These are phyloP conservation scores for Hortiboletus campestris DNA, from an alignment of 768 basidiomycete genomes.

Conservation along the genomic window DNA sequence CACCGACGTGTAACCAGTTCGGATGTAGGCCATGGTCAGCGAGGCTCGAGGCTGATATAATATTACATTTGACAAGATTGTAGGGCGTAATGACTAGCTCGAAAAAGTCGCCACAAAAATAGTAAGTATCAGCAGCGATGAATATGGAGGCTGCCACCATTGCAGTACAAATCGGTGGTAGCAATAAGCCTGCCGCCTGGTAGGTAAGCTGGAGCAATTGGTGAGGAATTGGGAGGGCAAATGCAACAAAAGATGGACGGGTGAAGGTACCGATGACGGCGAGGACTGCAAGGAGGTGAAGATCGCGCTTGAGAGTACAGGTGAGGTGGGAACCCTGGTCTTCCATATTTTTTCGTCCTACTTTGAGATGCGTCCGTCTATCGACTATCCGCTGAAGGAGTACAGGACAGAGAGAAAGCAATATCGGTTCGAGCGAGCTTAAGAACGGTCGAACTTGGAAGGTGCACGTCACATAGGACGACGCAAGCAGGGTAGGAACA, in stretches of 20 bases:
- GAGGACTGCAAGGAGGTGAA: conserved; percentile 28
- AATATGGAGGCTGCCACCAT: conserved; percentile 11
- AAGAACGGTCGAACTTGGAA: conserved; percentile 42
- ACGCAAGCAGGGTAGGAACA: conserved; percentile 31
- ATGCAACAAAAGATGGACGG: conserved; percentile 36
- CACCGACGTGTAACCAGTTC: conserved; percentile 37
- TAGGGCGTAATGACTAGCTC: conserved; percentile 33
- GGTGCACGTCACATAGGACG: conserved; percentile 37
- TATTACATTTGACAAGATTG: conserved; percentile 39
- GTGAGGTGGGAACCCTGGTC: not conserved
- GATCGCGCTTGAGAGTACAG: conserved; percentile 9
- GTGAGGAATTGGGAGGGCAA: conserved; percentile 31
- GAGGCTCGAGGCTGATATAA: conserved; percentile 33
- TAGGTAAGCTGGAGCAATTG: conserved; percentile 21
- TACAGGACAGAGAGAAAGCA: conserved; percentile 31
- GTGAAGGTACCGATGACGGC: conserved; percentile 34
- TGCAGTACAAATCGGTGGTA: conserved; percentile 25
- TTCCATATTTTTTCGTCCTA: not conserved
- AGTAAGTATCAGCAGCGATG: conserved; percentile 31
- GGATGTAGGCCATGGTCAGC: conserved; percentile 41
- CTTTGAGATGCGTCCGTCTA: not conserved
- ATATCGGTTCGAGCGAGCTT: conserved; percentile 35
- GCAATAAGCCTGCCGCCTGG: conserved; percentile 8
- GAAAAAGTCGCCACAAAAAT: conserved; percentile 29
- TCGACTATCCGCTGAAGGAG: conserved; percentile 21